Conservation (phyloP, 352 stramenopile species). For the Phytophthora idaei region DNA sequence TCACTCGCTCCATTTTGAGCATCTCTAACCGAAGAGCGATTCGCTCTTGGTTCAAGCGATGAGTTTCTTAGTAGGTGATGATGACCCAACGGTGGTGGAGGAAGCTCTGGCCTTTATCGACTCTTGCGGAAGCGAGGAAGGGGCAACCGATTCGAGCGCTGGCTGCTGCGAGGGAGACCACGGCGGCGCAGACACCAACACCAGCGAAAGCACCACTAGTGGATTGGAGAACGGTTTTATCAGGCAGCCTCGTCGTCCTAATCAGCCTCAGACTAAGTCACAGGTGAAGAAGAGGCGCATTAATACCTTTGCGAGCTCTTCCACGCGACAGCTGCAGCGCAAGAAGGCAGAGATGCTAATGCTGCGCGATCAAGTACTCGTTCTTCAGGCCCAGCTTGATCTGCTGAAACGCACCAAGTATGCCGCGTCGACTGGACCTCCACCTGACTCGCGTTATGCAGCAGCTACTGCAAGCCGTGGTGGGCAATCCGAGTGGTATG, state of each 20-base stretch:
- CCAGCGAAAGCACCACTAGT: not conserved
- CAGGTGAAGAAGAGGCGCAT: conserved; percentile 23
- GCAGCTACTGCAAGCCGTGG: not conserved
- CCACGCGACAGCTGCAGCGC: conserved; percentile 22
- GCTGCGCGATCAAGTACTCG: conserved; percentile 12
- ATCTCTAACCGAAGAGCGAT: too few species aligned
- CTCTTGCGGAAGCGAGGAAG: not conserved
- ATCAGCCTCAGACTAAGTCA: not conserved
- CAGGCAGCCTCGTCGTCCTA: not conserved
- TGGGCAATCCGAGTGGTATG: conserved; percentile 10
- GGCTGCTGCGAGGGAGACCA: not conserved
- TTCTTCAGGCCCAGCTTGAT: conserved; percentile 16
- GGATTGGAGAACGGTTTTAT: not conserved
- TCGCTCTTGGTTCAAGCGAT: not conserved
- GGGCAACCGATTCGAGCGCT: not conserved
- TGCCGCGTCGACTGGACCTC: not conserved
- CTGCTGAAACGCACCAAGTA: conserved; percentile 16
- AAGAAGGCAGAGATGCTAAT: conserved; percentile 18
- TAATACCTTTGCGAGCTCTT: conserved; percentile 29
- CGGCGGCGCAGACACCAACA: not conserved
- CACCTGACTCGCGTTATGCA: not conserved
- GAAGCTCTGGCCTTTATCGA: conserved; percentile 31
- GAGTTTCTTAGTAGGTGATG: conserved; percentile 21
- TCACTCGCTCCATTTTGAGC: not conserved
- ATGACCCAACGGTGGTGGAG: conserved; percentile 9